Evolutionary conservation across 257 asterid genomes (phyloP).

Genomic region (Anisodus tanguticus): DNA sequence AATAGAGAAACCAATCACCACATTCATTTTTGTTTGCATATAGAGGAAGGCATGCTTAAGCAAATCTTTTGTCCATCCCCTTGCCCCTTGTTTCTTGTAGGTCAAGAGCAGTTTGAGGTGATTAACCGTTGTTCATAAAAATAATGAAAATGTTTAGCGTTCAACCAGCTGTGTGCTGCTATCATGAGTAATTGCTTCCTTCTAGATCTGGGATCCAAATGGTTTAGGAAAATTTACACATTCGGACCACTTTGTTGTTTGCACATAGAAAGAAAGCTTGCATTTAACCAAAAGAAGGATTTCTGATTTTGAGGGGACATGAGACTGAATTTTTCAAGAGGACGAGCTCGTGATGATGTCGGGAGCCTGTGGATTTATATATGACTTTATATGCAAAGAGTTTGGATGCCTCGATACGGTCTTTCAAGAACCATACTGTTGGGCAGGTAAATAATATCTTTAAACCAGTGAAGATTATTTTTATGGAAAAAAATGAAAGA

Average conservation of each 20-base stretch:
- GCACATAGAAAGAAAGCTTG: not conserved
- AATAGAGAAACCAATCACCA: not conserved
- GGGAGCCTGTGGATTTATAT: constrained; percentile 15
- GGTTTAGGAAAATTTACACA: constrained; percentile 6
- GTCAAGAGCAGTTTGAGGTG: constrained; percentile 23
- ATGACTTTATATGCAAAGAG: constrained; percentile 1
- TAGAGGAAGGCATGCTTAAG: constrained; percentile 12
- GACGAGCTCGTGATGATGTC: constrained; percentile 1
- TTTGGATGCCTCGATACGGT: not conserved
- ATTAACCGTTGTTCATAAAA: not conserved
- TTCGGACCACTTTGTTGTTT: constrained; percentile 17
- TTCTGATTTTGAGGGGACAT: not conserved
- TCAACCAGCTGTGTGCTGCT: constrained; percentile 20
- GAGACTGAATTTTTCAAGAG: constrained; percentile 24
- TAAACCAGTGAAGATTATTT: not conserved
- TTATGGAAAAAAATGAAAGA: too few species aligned
- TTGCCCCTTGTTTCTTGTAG: constrained; percentile 12
- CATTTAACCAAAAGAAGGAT: too few species aligned
- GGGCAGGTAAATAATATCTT: constrained; percentile 27
- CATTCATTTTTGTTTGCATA: constrained; percentile 9
- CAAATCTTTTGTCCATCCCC: constrained; percentile 9
- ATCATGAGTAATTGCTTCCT: constrained; percentile 21
- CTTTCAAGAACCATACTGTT: not conserved
- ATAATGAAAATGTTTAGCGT: not conserved
- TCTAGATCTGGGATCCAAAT: constrained; percentile 10